Conservation (phyloP, 169 alveolate species). For the Pseudocohnilembus persalinus region DNA sequence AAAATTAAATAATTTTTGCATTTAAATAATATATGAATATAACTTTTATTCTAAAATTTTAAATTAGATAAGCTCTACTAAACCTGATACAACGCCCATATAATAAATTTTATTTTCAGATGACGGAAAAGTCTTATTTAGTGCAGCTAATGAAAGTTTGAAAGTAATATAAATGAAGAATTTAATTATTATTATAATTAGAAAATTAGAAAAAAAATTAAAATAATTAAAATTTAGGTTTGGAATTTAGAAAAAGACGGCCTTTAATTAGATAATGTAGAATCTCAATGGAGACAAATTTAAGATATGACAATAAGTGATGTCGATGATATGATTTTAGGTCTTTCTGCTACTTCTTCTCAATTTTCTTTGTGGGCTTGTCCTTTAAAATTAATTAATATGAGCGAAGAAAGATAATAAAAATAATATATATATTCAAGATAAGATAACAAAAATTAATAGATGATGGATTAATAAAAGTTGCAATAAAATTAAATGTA, state of each 20-base stretch:
- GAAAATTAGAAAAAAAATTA: not conserved
- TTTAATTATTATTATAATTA: too few species aligned
- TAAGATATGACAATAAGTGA: constrained; percentile 32
- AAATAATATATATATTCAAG: not conserved
- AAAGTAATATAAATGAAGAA: not conserved
- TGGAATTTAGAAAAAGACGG: constrained; percentile 53
- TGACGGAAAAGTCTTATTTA: constrained; percentile 47
- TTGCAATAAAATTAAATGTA: not conserved
- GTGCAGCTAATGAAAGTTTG: constrained; percentile 58
- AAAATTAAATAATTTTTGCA: not conserved
- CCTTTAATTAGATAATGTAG: constrained; percentile 31
- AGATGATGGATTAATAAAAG: too few species aligned
- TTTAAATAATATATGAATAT: too few species aligned
- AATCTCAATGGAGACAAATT: constrained; percentile 53
- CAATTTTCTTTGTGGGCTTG: constrained; percentile 23
- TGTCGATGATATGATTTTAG: constrained; percentile 23
- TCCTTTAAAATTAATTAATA: constrained; percentile 21
- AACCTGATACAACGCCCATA: constrained; percentile 55
- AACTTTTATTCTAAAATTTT: not conserved
- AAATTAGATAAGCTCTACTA: constrained; percentile 37
- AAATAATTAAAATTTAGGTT: not conserved
- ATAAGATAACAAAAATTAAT: not conserved
- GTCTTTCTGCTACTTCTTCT: constrained; percentile 5
- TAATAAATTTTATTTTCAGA: constrained; percentile 48
- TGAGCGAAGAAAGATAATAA: not conserved